Conservation (phyloP, 208 protist genomes). For the Herpetomonas samuelpessoai region DNA sequence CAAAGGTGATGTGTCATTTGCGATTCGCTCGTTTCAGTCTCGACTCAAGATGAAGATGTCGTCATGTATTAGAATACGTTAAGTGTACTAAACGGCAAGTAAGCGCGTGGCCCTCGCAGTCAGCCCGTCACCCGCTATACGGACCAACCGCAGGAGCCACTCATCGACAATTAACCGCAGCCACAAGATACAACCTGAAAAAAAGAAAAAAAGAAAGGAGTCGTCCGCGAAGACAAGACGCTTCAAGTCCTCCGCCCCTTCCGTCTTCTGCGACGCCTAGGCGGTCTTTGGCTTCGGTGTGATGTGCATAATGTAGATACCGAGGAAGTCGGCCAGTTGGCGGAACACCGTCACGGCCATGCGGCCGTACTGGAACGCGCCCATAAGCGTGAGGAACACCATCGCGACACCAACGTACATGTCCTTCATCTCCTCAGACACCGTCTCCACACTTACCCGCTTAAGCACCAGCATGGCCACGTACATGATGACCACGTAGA, state of each 20-base stretch:
- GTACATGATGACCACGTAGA: constrained; percentile 29
- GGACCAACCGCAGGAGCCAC: too few relatives aligned
- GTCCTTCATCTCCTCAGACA: constrained; percentile 14
- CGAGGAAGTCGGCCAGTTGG: constrained; percentile 44
- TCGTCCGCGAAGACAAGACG: background rate
- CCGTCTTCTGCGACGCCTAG: constrained; percentile 8
- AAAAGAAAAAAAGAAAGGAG: too few relatives aligned
- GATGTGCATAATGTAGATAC: constrained; percentile 66
- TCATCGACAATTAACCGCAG: too few relatives aligned
- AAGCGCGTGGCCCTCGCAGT: too few relatives aligned
- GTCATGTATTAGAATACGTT: too few relatives aligned
- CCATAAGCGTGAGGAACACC: constrained; percentile 34
- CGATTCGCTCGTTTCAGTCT: too few relatives aligned
- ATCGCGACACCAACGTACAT: constrained; percentile 37
- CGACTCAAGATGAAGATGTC: too few relatives aligned
- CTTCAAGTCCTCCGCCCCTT: background rate
- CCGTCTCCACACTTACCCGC: constrained; percentile 14
- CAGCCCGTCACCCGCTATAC: too few relatives aligned
- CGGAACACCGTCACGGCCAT: constrained; percentile 70
- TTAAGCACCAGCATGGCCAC: constrained; percentile 22
- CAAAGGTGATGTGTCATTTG: too few relatives aligned
- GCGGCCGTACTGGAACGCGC: constrained; percentile 53
- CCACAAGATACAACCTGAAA: too few relatives aligned
- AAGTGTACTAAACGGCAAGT: too few relatives aligned
- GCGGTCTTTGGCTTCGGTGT: constrained; percentile 27